phyloP scores from a whole-genome alignment of 1,284 basidiomycete species.

The Microbotryomycetes sp. region DNA sequence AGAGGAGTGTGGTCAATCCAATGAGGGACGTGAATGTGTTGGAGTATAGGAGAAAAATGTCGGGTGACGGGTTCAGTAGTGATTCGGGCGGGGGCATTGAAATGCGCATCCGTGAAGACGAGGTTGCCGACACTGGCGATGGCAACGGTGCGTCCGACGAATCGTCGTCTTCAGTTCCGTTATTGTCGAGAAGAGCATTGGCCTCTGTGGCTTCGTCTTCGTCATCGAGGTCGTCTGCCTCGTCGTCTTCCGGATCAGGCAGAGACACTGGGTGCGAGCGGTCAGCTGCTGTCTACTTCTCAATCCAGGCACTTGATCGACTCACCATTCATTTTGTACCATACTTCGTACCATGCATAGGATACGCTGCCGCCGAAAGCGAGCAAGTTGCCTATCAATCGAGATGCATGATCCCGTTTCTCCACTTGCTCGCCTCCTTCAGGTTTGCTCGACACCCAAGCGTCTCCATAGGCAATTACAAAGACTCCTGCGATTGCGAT shows the following conservation, averaged over 20 bases:
- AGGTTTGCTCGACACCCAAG: conserved; percentile 32
- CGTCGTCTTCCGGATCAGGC: conserved; percentile 7
- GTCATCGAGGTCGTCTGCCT: conserved; percentile 5
- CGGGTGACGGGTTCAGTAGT: conserved; percentile 1
- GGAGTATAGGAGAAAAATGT: conserved; percentile 64
- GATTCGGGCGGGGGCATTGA: not conserved
- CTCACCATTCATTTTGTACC: conserved; percentile 70
- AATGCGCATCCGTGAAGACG: conserved; percentile 3
- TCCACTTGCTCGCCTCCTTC: conserved; percentile 5
- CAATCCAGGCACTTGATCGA: conserved; percentile 7
- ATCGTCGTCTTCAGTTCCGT: not conserved
- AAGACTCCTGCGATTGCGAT: conserved; percentile 67
- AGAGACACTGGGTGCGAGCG: not conserved
- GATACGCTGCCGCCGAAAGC: conserved; percentile 61
- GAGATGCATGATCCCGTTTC: not conserved
- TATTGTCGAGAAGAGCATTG: conserved; percentile 11
- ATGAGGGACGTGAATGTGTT: conserved; percentile 63
- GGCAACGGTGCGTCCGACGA: conserved; percentile 34
- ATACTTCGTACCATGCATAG: conserved; percentile 55
- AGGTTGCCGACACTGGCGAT: not conserved
- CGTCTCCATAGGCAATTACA: conserved; percentile 67
- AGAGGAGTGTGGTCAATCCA: conserved; percentile 55
- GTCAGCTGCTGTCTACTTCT: not conserved
- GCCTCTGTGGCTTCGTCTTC: conserved; percentile 11
- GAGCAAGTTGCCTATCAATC: conserved; percentile 62